These are phyloP conservation scores for Magnusiomyces suaveolens DNA, from an alignment of 1,139 yeast species.

Conservation along the genomic window DNA sequence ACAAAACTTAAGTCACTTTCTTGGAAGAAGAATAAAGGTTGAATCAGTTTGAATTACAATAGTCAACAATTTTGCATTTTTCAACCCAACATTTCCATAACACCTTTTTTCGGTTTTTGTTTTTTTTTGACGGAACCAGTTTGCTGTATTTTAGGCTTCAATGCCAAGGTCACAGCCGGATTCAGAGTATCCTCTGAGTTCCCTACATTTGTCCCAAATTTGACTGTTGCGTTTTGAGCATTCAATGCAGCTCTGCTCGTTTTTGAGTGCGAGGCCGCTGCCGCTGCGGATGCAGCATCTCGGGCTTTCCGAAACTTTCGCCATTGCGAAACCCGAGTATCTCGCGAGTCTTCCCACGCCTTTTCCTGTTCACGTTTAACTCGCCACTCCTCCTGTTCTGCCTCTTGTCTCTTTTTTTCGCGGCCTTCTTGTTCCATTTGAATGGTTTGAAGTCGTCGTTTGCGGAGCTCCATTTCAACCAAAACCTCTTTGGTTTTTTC, in stretches of 20 bases:
- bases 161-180: not conserved
- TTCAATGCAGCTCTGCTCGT: not conserved
- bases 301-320: slow-evolving; percentile 41
- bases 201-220: not conserved
- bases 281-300: slow-evolving; percentile 31
- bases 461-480: slow-evolving; percentile 38
- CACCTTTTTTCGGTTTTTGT: not conserved
- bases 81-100: not conserved
- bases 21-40: no score
- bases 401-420: slow-evolving; percentile 32
- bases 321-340: slow-evolving; percentile 54
- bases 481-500: slow-evolving; percentile 36
- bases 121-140: not conserved
- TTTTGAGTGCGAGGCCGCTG: slow-evolving; percentile 4
- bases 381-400: slow-evolving; percentile 35
- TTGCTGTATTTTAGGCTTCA: not conserved
- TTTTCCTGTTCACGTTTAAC: slow-evolving; percentile 37
- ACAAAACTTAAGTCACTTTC: no score
- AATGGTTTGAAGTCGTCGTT: slow-evolving; percentile 33
- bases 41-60: no score
- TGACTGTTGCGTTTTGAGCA: slow-evolving; percentile 1
- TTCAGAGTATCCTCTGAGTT: no score
- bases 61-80: no score
- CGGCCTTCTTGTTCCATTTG: slow-evolving; percentile 39
- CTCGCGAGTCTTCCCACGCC: slow-evolving; percentile 58